Conservation (phyloP, 73 alveolate genomes). For the Tetrahymena thermophila region DNA sequence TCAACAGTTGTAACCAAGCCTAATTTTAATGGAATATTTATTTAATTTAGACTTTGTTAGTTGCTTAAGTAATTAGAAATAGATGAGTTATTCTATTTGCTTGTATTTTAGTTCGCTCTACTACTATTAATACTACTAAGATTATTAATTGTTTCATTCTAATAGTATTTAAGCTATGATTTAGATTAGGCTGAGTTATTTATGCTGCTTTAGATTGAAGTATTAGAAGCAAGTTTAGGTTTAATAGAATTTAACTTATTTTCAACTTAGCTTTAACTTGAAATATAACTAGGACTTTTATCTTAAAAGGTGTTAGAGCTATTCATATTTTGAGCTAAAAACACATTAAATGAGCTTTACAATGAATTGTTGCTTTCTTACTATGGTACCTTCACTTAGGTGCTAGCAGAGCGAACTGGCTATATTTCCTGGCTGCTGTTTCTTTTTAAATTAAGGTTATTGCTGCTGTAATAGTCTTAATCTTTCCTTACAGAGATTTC, state of each 20-base stretch:
- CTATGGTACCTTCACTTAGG: neutral
- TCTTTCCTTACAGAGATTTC: neutral
- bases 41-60: neutral
- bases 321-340: neutral
- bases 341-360: neutral
- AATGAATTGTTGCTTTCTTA: neutral
- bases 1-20: neutral
- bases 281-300: neutral
- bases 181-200: neutral
- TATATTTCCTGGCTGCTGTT: neutral
- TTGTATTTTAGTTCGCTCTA: neutral
- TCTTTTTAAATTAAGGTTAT: neutral
- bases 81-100: neutral
- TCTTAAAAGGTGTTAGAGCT: neutral
- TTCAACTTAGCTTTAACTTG: neutral
- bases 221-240: neutral
- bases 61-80: neutral
- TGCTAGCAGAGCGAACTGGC: neutral
- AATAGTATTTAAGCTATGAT: neutral
- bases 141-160: neutral
- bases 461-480: neutral
- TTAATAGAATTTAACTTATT: neutral
- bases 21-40: neutral
- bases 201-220: neutral
- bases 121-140: neutral